Conservation (phyloP, 306 rosid genomes). For the Crotalaria pallida region DNA sequence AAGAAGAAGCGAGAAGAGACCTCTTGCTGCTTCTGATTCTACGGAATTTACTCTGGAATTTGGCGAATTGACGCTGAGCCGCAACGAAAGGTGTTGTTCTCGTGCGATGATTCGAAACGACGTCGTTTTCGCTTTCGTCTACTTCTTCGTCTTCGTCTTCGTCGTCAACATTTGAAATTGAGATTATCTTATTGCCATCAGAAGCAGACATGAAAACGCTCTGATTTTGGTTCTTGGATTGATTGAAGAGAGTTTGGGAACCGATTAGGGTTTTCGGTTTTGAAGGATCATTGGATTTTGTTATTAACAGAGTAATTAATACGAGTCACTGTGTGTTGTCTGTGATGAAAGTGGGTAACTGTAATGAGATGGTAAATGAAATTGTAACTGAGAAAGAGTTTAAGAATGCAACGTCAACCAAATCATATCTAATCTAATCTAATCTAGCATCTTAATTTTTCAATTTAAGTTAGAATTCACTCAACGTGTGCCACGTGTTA, state of each 20-base stretch:
- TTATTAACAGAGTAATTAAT: background rate
- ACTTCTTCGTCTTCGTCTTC: slow-evolving; percentile 29
- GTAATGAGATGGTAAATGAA: too few species aligned
- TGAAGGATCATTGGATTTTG: too few species aligned
- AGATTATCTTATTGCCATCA: too few species aligned
- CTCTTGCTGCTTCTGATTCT: slow-evolving; percentile 23
- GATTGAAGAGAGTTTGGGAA: background rate
- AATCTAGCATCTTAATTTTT: too few species aligned
- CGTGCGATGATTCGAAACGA: slow-evolving; percentile 8
- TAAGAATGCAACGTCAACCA: too few species aligned
- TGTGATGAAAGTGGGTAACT: too few species aligned
- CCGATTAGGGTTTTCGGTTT: background rate
- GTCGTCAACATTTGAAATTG: slow-evolving; percentile 34
- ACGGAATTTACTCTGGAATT: slow-evolving; percentile 33
- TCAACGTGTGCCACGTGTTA: slow-evolving; percentile 9
- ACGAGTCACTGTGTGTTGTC: too few species aligned
- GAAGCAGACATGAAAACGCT: slow-evolving; percentile 46
- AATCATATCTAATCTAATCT: too few species aligned
- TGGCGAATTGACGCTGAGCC: slow-evolving; percentile 39
- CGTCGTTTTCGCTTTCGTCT: slow-evolving; percentile 29
- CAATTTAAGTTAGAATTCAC: background rate
- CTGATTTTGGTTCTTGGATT: too few species aligned
- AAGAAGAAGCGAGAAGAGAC: slow-evolving; percentile 21
- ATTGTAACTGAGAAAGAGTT: too few species aligned
- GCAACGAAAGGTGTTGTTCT: slow-evolving; percentile 7